A percentile compares a stretch with the other conserved stretches of the same genome.
Conservation (phyloP, 225 moss, liverwort and hornwort genomes). For the Ulota crispa region DNA sequence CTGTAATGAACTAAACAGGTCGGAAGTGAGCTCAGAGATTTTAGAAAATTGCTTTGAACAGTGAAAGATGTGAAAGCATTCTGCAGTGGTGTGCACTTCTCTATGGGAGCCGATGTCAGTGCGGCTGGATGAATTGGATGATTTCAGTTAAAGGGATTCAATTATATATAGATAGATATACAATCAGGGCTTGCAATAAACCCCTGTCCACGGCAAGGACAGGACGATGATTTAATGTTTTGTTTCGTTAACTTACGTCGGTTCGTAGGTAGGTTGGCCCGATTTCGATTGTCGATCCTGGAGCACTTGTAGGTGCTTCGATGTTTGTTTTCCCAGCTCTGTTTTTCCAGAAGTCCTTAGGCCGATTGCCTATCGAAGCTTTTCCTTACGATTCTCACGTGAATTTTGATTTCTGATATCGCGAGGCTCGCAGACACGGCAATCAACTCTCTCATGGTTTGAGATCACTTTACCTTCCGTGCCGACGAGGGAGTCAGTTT, state of each 20-base stretch:
- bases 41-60: too few species aligned
- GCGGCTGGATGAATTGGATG: too few species aligned
- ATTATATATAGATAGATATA: too few species aligned
- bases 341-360: neutral
- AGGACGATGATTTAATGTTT: neutral
- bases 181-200: neutral
- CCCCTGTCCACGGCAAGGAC: neutral
- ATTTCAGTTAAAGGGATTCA: too few species aligned
- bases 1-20: too few species aligned
- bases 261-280: neutral
- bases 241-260: neutral
- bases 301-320: neutral
- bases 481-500: slow-evolving; percentile 7
- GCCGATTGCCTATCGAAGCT: neutral
- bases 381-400: neutral
- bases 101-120: too few species aligned
- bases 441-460: neutral
- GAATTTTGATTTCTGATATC: neutral
- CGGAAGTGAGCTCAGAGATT: too few species aligned
- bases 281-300: neutral
- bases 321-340: neutral
- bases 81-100: too few species aligned
- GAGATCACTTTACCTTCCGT: slow-evolving; percentile 11
- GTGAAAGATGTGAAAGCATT: too few species aligned
- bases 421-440: neutral